Evolutionary conservation across 2,329 filamentous ascomycete species (phyloP), one percentile per base, ranked within the genome.

Genomic region (Aspergillus sp.): DNA sequence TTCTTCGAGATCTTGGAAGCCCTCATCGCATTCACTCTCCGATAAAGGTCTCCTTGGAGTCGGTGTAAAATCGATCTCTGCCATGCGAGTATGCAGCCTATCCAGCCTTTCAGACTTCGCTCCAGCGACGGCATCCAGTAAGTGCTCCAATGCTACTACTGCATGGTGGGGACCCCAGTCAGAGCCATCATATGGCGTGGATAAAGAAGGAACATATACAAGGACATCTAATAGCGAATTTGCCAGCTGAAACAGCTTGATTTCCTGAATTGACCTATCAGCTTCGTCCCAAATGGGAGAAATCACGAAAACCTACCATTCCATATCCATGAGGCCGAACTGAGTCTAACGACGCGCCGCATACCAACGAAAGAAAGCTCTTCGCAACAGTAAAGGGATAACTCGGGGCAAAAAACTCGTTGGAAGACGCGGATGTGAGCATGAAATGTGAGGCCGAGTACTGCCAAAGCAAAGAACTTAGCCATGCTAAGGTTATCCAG

Each of bases 361-460:
- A 52, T 33, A 57, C 43, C 21, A 52, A 15, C 3, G 41, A 41
- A 5, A 57, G 55, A 19, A 57, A 52, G 19, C 48, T 52, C 14
- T 35, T 52, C 35, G 49, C 55, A 27, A 57, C 37, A 3, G 27
- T 12, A 11, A 57, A 57, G 2, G 55, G 48, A 17, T 52, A 57
- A 14, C 49, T 57, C 9, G 55, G 55, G 9, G 41, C 7, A 19
- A 57, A 48, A 19, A 48, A 49, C 12, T 35, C 33, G n/a, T 52
- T 51, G n/a, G 48, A 52, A 14, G 33, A 5, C 8, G 52, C 55
- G 5, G 55, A 17, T 1, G 48, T 41, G 21, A 57, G 48, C 55
- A 57, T 52, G 27, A 47, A 57, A 37, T 57, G 55, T 2, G 55
- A 57, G n/a, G 55, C 55, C 11, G 55, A 52, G 24, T 57, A 57